Base-by-base conservation (phyloP, 371 early-diverging fungal species). In the Lichtheimia ramosa region DNA sequence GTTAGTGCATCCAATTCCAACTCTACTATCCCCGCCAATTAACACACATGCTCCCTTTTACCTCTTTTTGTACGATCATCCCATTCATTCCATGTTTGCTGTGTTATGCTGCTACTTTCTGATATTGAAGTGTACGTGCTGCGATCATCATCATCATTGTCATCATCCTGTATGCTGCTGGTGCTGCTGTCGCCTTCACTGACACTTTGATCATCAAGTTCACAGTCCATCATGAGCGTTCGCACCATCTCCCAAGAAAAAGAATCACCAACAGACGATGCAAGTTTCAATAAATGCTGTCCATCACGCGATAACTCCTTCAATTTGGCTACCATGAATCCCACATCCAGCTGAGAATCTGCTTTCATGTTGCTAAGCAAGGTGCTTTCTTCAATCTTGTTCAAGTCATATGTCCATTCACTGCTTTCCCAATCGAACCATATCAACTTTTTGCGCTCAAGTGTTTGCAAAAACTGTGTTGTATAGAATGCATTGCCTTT, bases 401-500 rank as follows among this genome's bases (percentile, higher is more conserved):
- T 34, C 8, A 75, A 16, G 28, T 75, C 72, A 48, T 70, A 79
- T 18, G 71, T 74, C 79, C 79, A 79, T 57, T 73, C 63, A 24
- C 75, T 79, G 28, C 69, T 64, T 28, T 75, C 71, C 79, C 79
- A 79, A 43, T 79, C 66, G 50, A 79, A 79, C 48, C 70, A 79
- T n/a, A 79, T 79, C 5, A 75, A 49, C 41, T 70, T 73, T 43
- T 75, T 75, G 24, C 74, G 75, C 46, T 74, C 75, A 16, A 74
- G 59, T 3, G 73, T 63, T 40, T 55, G 61, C 15, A 79, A 58
- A 24, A 75, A 51, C 50, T 79, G 79, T 1, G 69, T 48, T 6
- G 69, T 65, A 42, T 79, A 79, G 51, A 79, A 75, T 12, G 76
- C 69, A 25, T 75, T 79, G 23, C 79, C 79, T 48, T 69, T 63